Percentiles rank a stretch among this genome's conserved stretches.
phyloP scores from a whole-genome alignment of 176 grass and related monocot genomes.

The Leersia perrieri region DNA sequence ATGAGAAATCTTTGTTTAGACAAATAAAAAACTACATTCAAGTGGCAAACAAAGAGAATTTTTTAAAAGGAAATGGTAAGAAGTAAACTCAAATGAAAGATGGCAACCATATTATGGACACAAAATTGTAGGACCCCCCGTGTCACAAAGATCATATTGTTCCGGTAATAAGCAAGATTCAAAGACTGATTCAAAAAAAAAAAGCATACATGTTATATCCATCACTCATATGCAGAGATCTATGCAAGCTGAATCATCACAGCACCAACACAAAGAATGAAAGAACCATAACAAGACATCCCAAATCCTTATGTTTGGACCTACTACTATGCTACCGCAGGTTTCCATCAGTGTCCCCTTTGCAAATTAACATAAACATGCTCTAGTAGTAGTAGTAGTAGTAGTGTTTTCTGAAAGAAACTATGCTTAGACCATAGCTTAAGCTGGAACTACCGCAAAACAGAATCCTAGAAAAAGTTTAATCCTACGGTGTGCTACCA shows the following conservation, averaged over 20 bases:
- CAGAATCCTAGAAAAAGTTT: not conserved
- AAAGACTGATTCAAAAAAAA: not conserved
- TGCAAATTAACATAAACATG: not conserved
- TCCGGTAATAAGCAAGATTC: not conserved
- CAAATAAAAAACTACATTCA: not conserved
- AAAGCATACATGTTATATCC: not conserved
- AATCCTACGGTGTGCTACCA: not conserved
- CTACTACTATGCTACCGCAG: not conserved
- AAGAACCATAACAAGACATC: not conserved
- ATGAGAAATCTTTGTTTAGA: too few species aligned
- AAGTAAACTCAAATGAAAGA: not conserved
- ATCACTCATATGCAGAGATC: not conserved
- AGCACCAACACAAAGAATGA: not conserved
- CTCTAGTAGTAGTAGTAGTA: too few species aligned
- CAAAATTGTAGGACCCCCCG: too few species aligned
- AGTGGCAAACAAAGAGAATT: not conserved
- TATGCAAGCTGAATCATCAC: not conserved
- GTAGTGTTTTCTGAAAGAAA: too few species aligned
- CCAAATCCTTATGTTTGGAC: not conserved
- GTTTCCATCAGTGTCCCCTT: not conserved
- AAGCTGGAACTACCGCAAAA: constrained; percentile 1
- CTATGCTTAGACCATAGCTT: not conserved
- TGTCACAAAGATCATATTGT: not conserved
- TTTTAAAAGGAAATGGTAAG: not conserved
- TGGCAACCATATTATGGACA: not conserved